Percentiles rank a stretch among this genome's conserved stretches.
These are phyloP conservation scores for Afroboletus lepidellus DNA, from an alignment of 1,284 basidiomycete genomes.

Conservation along the genomic window DNA sequence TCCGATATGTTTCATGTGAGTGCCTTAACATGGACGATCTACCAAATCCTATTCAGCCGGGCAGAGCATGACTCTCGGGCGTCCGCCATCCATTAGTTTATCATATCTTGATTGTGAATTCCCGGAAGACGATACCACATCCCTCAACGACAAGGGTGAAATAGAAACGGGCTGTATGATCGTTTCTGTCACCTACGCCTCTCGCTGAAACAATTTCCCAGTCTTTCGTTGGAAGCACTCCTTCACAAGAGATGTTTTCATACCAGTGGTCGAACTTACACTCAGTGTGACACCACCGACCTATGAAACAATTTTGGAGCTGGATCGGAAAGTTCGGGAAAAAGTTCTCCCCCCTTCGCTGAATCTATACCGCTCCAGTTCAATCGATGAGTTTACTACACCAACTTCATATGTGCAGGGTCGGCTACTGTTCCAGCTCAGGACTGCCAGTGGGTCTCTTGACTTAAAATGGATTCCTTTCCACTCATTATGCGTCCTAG, in stretches of 20 bases:
- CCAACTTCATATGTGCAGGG: constrained; percentile 49
- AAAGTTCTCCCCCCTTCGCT: constrained; percentile 50
- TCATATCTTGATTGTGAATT: constrained; percentile 61
- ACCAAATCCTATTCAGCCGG: constrained; percentile 5
- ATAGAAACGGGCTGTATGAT: constrained; percentile 47
- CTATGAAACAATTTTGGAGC: constrained; percentile 54
- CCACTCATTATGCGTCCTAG: constrained; percentile 31
- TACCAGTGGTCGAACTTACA: constrained; percentile 49
- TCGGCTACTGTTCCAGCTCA: constrained; percentile 51
- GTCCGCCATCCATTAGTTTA: constrained; percentile 53
- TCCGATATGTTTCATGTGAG: constrained; percentile 49
- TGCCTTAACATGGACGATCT: constrained; percentile 1
- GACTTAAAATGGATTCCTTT: background rate
- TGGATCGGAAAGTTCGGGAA: constrained; percentile 58
- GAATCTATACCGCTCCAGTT: constrained; percentile 45
- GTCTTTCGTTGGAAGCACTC: constrained; percentile 36
- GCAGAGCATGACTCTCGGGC: constrained; percentile 52
- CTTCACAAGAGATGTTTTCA: constrained; percentile 47
- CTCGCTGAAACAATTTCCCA: constrained; percentile 17
- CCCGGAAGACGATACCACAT: constrained; percentile 48
- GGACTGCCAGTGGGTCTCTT: constrained; percentile 41
- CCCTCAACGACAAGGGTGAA: constrained; percentile 48
- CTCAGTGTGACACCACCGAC: constrained; percentile 49
- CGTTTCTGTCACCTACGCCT: background rate
- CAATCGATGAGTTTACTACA: constrained; percentile 47